Evolutionary conservation across 2,329 filamentous ascomycete genomes (phyloP).

Genomic region (Neoarthrinium moseri): DNA sequence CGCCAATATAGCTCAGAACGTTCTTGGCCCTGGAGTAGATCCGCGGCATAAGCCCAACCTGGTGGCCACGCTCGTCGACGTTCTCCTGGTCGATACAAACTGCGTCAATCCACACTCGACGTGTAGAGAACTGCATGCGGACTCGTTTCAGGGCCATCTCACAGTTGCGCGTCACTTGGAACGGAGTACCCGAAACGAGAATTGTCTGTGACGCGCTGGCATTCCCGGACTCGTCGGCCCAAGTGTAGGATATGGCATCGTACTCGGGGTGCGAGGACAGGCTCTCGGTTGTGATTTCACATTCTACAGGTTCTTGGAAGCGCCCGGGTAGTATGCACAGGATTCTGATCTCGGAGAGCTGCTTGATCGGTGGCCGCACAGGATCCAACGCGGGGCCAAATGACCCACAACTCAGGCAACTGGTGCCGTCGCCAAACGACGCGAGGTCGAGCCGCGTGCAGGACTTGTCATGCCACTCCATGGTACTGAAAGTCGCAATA

Average conservation of each 20-base stretch:
- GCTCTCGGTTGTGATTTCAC: slow-evolving; percentile 5
- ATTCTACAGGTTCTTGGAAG: slow-evolving; percentile 5
- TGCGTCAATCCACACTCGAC: slow-evolving; percentile 13
- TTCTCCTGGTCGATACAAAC: slow-evolving; percentile 13
- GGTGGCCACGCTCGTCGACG: slow-evolving; percentile 11
- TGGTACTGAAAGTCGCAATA: background rate
- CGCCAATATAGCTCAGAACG: slow-evolving; percentile 11
- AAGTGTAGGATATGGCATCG: slow-evolving; percentile 14
- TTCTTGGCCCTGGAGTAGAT: slow-evolving; percentile 12
- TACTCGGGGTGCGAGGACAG: slow-evolving; percentile 1
- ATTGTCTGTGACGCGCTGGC: background rate
- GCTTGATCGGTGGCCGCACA: slow-evolving; percentile 2
- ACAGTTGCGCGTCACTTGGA: slow-evolving; percentile 10
- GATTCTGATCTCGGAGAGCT: slow-evolving; percentile 10
- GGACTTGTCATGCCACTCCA: slow-evolving; percentile 12
- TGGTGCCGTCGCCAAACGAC: slow-evolving; percentile 1
- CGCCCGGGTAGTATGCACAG: slow-evolving; percentile 3
- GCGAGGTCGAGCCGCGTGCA: slow-evolving; percentile 11
- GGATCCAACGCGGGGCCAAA: slow-evolving; percentile 1
- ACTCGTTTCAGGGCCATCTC: slow-evolving; percentile 7
- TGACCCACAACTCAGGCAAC: slow-evolving; percentile 12
- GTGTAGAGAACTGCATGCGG: background rate
- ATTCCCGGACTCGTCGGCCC: slow-evolving; percentile 13
- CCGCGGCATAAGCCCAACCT: slow-evolving; percentile 13
- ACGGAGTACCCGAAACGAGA: slow-evolving; percentile 4